Conservation (phyloP, 225 moss, liverwort and hornwort genomes). For the Sphagnum contortum region DNA sequence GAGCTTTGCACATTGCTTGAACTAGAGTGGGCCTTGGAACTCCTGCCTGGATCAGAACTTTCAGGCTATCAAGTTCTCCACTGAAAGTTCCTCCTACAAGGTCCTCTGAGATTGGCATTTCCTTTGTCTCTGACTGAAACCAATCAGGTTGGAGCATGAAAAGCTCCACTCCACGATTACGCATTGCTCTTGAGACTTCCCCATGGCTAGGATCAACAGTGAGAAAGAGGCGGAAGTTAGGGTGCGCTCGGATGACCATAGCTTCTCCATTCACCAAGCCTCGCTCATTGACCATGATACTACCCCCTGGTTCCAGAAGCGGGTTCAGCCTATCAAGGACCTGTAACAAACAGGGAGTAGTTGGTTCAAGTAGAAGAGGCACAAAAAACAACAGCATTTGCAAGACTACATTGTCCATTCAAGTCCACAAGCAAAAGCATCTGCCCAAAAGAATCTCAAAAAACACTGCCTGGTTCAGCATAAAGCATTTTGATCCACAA, state of each 20-base stretch:
- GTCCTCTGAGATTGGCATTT: conserved; percentile 29
- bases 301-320: conserved; percentile 85
- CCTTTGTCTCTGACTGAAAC: conserved; percentile 18
- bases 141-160: conserved; percentile 75
- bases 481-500: no score
- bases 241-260: conserved; percentile 81
- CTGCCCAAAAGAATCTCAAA: no score
- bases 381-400: no score
- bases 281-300: conserved; percentile 90
- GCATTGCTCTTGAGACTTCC: conserved; percentile 96
- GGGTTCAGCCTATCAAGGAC: conserved; percentile 97
- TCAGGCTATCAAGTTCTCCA: conserved; percentile 46
- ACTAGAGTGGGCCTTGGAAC: conserved; percentile 58
- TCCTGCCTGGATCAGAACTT: conserved; percentile 63
- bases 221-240: conserved; percentile 91
- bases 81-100: conserved; percentile 28
- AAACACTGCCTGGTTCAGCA: no score
- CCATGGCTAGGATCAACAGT: conserved; percentile 86
- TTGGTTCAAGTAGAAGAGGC: no score
- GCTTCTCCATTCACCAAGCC: conserved; percentile 85
- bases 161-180: conserved; percentile 90
- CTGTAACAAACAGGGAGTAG: conserved; percentile 24
- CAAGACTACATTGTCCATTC: no score
- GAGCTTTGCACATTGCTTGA: conserved; percentile 71
- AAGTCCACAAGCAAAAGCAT: no score